Conservation (phyloP, 2,329 filamentous ascomycete genomes). For the Neurospora sp. region DNA sequence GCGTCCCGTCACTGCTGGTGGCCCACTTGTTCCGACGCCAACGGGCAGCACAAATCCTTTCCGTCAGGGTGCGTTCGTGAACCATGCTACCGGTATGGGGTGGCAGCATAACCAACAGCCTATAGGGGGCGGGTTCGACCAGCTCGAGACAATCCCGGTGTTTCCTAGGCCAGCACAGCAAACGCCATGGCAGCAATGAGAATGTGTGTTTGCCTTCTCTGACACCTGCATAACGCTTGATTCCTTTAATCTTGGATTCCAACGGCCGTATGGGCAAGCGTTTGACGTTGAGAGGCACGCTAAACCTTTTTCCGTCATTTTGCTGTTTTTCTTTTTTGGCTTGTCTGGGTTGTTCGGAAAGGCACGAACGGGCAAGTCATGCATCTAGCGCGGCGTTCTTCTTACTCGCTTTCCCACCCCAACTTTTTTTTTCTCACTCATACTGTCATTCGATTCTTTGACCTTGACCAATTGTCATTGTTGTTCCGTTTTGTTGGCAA, state of each 20-base stretch:
- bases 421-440: constrained; percentile 8
- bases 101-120: constrained; percentile 76
- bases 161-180: constrained; percentile 72
- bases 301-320: background rate
- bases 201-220: constrained; percentile 1
- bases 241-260: background rate
- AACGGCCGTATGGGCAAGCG: background rate
- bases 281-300: background rate
- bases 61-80: constrained; percentile 80
- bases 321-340: background rate
- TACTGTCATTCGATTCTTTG: constrained; percentile 2
- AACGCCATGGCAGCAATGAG: constrained; percentile 48
- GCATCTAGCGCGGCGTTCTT: constrained; percentile 17
- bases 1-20: constrained; percentile 35
- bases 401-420: background rate
- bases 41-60: constrained; percentile 94
- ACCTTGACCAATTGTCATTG: background rate
- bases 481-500: background rate
- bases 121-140: constrained; percentile 73
- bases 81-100: constrained; percentile 75
- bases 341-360: background rate
- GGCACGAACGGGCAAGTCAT: background rate
- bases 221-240: background rate
- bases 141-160: constrained; percentile 67
- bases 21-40: constrained; percentile 56